A percentile compares a stretch with the other conserved stretches of the same genome.
phyloP scores from a whole-genome alignment of 768 basidiomycete genomes.

The Gautieria morchelliformis region DNA sequence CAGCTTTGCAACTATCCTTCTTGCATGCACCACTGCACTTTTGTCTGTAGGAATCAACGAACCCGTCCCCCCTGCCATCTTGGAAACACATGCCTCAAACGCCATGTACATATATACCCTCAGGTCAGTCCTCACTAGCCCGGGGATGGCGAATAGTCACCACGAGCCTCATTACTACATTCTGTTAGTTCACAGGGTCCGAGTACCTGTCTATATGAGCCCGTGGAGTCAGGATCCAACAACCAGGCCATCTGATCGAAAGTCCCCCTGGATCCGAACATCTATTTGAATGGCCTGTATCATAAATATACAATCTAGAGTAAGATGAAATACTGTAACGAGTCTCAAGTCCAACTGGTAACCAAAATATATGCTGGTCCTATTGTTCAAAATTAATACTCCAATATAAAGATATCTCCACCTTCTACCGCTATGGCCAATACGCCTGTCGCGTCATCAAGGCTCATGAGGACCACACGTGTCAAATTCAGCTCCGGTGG shows the following conservation, averaged over 20 bases:
- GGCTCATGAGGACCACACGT: neutral
- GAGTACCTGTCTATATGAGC: neutral
- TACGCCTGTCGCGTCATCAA: conserved; percentile 5
- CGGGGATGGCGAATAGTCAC: too few species aligned
- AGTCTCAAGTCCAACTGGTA: neutral
- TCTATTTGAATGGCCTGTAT: too few species aligned
- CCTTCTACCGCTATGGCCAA: conserved; percentile 1
- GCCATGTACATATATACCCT: too few species aligned
- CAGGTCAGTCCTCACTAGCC: too few species aligned
- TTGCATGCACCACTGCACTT: too few species aligned
- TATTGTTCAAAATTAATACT: neutral
- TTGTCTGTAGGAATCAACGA: too few species aligned
- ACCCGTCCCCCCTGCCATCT: too few species aligned
- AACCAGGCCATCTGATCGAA: neutral
- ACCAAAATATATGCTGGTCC: neutral
- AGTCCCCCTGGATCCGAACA: too few species aligned
- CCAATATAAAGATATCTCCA: conserved; percentile 8
- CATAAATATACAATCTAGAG: neutral
- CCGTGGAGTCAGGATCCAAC: neutral
- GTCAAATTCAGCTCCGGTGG: conserved; percentile 2
- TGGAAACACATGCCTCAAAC: too few species aligned
- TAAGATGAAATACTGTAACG: neutral
- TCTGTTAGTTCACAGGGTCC: neutral
- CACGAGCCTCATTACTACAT: too few species aligned
- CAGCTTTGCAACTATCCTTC: too few species aligned